These are phyloP conservation scores for Cryphonectria japonica DNA, from an alignment of 2,329 filamentous ascomycete species.

Conservation along the genomic window DNA sequence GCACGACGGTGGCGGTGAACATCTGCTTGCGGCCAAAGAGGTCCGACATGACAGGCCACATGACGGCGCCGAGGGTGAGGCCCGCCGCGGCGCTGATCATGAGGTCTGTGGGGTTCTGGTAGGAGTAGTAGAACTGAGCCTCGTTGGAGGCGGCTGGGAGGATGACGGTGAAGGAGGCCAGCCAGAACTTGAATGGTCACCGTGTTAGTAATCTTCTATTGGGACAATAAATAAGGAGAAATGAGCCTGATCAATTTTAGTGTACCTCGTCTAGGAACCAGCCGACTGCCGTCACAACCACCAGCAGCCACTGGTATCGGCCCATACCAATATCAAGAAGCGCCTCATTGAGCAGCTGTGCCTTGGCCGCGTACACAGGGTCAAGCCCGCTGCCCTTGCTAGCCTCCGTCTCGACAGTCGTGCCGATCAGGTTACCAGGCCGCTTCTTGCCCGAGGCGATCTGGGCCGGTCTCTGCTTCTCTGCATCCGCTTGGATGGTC, in stretches of 20 bases:
- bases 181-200: constrained; percentile 4
- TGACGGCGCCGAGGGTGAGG: constrained; percentile 12
- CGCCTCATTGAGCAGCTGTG: constrained; percentile 17
- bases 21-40: constrained; percentile 17
- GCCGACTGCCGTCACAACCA: constrained; percentile 8
- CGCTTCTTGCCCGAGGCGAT: constrained; percentile 10
- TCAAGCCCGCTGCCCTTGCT: background rate
- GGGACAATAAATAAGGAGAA: background rate
- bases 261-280: constrained; percentile 16
- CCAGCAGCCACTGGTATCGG: constrained; percentile 15
- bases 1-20: constrained; percentile 10
- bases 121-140: constrained; percentile 13
- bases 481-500: constrained; percentile 9
- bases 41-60: constrained; percentile 18
- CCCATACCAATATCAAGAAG: constrained; percentile 17
- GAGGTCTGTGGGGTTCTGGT: constrained; percentile 16
- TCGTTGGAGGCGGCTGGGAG: constrained; percentile 17
- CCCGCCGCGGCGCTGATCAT: constrained; percentile 12
- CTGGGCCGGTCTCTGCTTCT: constrained; percentile 13
- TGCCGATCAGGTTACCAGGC: constrained; percentile 1
- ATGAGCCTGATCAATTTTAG: background rate
- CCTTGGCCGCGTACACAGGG: constrained; percentile 15
- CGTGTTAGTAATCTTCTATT: background rate
- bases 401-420: constrained; percentile 11
- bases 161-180: constrained; percentile 15